Evolutionary conservation across 805 yeast genomes (phyloP).

Genomic region (Ogataea ganodermae): DNA sequence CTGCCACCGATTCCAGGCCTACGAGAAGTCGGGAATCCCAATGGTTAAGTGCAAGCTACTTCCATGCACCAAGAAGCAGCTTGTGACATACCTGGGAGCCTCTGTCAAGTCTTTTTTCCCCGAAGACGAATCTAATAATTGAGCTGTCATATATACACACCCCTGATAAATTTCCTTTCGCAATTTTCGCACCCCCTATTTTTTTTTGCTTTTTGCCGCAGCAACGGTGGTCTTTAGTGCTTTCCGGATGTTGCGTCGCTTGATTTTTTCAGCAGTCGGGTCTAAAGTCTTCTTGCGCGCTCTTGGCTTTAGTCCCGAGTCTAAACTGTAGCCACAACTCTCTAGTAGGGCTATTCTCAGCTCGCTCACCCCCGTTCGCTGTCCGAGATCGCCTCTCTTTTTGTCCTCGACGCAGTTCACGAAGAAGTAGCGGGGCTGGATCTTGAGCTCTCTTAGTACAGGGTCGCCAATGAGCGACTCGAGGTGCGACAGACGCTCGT

Average conservation of each 20-base stretch:
- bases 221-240: conserved; percentile 12
- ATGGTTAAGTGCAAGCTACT: conserved; percentile 69
- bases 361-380: conserved; percentile 55
- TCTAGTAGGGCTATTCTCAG: conserved; percentile 53
- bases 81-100: conserved; percentile 70
- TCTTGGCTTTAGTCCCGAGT: conserved; percentile 16
- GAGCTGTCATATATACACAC: background rate
- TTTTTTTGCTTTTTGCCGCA: background rate
- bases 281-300: conserved; percentile 13
- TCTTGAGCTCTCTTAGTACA: conserved; percentile 42
- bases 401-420: conserved; percentile 47
- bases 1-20: conserved; percentile 87
- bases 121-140: conserved; percentile 7
- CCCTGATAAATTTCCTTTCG: background rate
- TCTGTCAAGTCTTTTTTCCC: conserved; percentile 56
- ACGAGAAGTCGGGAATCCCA: conserved; percentile 53
- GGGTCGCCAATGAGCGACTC: conserved; percentile 41
- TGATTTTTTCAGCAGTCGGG: conserved; percentile 15
- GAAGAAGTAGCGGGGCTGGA: conserved; percentile 46
- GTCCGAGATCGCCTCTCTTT: conserved; percentile 22
- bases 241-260: conserved; percentile 18
- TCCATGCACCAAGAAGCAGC: conserved; percentile 73
- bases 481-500: conserved; percentile 36
- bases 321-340: conserved; percentile 45
- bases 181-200: background rate